Conservation (phyloP, 1,139 yeast genomes). For the Geotrichum restrictum region DNA sequence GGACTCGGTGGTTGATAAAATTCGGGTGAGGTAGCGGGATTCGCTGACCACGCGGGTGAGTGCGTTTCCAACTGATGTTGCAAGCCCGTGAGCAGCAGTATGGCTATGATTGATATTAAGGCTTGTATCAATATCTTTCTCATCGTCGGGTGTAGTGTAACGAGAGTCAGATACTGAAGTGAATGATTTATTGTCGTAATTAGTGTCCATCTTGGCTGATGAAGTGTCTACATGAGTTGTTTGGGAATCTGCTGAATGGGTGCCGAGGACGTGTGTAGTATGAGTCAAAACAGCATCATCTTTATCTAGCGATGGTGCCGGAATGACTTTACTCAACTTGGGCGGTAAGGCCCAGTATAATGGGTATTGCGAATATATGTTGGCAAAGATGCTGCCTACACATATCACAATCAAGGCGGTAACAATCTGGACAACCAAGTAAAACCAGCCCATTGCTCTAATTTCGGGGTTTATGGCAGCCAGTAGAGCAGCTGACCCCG, state of each 20-base stretch:
- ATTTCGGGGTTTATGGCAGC: conserved; percentile 51
- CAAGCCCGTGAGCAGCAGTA: no score
- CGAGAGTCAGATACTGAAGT: background rate
- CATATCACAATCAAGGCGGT: conserved; percentile 49
- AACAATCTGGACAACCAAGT: conserved; percentile 54
- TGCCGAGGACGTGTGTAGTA: background rate
- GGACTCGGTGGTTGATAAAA: background rate
- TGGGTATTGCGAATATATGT: conserved; percentile 55
- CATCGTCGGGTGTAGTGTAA: background rate
- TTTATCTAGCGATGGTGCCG: background rate
- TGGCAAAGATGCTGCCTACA: conserved; percentile 55
- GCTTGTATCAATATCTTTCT: background rate
- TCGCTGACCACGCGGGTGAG: background rate
- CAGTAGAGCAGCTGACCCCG: conserved; percentile 66
- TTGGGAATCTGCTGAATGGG: background rate
- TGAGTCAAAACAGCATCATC: background rate
- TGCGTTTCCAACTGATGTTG: background rate
- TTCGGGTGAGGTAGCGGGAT: conserved; percentile 6
- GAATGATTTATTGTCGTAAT: background rate
- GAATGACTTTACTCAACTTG: conserved; percentile 15
- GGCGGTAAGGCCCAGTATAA: conserved; percentile 59
- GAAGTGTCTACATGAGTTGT: background rate
- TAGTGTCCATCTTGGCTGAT: background rate
- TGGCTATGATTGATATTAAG: background rate
- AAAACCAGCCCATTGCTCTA: conserved; percentile 63